Percentiles rank a stretch among this genome's conserved stretches.
Conservation (phyloP, 345 rosid genomes). For the Gossypium raimondii region DNA sequence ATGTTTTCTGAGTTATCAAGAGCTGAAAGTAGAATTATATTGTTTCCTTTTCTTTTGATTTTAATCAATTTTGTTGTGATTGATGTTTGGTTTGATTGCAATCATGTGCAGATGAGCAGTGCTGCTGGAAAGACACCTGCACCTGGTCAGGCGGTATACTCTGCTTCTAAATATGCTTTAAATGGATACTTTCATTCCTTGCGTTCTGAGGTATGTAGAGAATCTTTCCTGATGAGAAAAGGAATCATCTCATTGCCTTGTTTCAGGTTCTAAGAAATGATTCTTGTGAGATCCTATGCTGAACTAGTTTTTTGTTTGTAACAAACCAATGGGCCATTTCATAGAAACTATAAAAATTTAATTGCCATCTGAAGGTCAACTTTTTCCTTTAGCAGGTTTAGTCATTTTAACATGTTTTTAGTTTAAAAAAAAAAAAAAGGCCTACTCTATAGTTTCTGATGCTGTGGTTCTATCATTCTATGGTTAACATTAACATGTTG, state of each 20-base stretch:
- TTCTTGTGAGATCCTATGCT: not conserved
- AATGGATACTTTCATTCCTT: slow-evolving; percentile 87
- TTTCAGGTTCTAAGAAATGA: not conserved
- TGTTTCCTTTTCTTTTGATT: not conserved
- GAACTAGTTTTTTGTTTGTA: not conserved
- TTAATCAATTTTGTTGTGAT: not conserved
- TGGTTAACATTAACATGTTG: too few species aligned
- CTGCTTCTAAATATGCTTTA: slow-evolving; percentile 87
- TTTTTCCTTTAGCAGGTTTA: too few species aligned
- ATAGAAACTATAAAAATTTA: too few species aligned
- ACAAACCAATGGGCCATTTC: not conserved
- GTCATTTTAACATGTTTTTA: too few species aligned
- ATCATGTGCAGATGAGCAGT: slow-evolving; percentile 72
- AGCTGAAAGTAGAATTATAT: slow-evolving; percentile 3
- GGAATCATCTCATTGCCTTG: not conserved
- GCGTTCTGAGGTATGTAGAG: slow-evolving; percentile 79
- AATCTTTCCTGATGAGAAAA: not conserved
- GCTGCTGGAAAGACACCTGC: slow-evolving; percentile 96
- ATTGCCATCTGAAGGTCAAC: too few species aligned
- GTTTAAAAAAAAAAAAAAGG: too few species aligned
- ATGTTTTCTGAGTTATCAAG: not conserved
- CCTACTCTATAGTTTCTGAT: too few species aligned
- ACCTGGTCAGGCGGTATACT: slow-evolving; percentile 92
- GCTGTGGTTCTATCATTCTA: too few species aligned
- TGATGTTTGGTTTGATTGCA: not conserved